These are phyloP conservation scores for Oryza rufipogon DNA, from an alignment of 176 grass and related monocot species.

Conservation along the genomic window DNA sequence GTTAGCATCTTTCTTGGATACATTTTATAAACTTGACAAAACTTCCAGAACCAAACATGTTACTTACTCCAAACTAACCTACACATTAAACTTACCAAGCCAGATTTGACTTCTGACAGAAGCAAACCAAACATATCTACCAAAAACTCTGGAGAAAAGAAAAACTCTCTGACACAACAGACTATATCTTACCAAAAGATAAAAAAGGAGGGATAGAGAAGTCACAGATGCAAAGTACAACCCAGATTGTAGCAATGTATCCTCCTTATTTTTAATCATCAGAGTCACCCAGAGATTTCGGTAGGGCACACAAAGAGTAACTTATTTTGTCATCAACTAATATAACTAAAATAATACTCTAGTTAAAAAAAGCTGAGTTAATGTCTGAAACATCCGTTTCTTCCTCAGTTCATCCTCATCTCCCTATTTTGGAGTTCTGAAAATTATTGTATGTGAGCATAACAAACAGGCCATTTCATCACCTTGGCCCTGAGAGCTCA, in stretches of 20 bases:
- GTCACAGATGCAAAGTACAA: background rate
- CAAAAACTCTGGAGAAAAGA: too few relatives aligned
- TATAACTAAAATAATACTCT: background rate
- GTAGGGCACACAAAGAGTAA: background rate
- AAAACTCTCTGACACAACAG: too few relatives aligned
- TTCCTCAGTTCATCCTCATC: background rate
- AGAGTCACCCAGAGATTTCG: background rate
- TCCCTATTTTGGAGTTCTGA: background rate
- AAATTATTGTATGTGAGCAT: background rate
- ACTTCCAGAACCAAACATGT: too few relatives aligned
- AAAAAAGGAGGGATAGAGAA: background rate
- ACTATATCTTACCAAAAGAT: too few relatives aligned
- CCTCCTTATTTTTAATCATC: background rate
- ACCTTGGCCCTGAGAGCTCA: conserved; percentile 86
- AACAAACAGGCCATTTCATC: conserved; percentile 27
- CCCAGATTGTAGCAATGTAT: background rate
- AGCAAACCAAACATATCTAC: too few relatives aligned
- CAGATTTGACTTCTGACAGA: too few relatives aligned
- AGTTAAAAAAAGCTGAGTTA: background rate
- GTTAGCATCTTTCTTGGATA: too few relatives aligned
- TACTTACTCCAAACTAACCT: too few relatives aligned
- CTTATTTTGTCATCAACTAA: background rate
- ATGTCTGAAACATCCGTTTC: conserved; percentile 2
- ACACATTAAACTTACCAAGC: too few relatives aligned
- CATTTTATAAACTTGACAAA: too few relatives aligned